These are phyloP conservation scores for Cyberlindnera bimundalis DNA, from an alignment of 805 yeast species.

Conservation along the genomic window DNA sequence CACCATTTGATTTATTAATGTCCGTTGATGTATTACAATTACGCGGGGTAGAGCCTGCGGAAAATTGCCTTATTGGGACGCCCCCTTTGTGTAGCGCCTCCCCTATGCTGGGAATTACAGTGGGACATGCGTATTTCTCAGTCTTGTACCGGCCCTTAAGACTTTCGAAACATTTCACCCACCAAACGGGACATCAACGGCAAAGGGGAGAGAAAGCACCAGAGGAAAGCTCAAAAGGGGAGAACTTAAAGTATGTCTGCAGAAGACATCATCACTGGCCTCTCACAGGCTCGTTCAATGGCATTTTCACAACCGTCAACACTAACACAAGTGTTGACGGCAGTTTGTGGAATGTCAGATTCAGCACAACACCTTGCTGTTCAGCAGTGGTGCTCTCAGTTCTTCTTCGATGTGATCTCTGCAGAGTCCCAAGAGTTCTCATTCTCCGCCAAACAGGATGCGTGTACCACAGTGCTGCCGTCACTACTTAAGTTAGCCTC, in stretches of 20 bases:
- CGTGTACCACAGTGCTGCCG: constrained; percentile 11
- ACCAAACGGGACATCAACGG: too few relatives aligned
- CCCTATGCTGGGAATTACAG: too few relatives aligned
- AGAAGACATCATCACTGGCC: constrained; percentile 10
- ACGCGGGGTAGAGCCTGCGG: too few relatives aligned
- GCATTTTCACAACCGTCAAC: constrained; percentile 14
- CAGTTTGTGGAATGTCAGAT: constrained; percentile 17
- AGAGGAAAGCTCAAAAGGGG: too few relatives aligned
- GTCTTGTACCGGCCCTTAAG: too few relatives aligned
- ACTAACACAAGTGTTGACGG: constrained; percentile 16
- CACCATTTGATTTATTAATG: too few relatives aligned
- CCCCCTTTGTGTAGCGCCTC: too few relatives aligned
- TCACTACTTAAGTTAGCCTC: constrained; percentile 13
- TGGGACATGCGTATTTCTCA: too few relatives aligned
- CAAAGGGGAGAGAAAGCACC: too few relatives aligned
- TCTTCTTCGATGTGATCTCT: constrained; percentile 21
- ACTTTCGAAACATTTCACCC: neutral
- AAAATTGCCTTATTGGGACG: too few relatives aligned
- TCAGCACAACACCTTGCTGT: constrained; percentile 16
- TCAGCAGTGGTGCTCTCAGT: constrained; percentile 27
- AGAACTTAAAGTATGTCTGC: constrained; percentile 13
- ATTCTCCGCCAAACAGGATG: constrained; percentile 20
- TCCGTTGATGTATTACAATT: too few relatives aligned
- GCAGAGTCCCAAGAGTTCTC: constrained; percentile 13
- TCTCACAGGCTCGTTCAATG: constrained; percentile 19